phyloP scores from a whole-genome alignment of 2,329 filamentous ascomycete genomes.

The Scedosporium aurantiacum region DNA sequence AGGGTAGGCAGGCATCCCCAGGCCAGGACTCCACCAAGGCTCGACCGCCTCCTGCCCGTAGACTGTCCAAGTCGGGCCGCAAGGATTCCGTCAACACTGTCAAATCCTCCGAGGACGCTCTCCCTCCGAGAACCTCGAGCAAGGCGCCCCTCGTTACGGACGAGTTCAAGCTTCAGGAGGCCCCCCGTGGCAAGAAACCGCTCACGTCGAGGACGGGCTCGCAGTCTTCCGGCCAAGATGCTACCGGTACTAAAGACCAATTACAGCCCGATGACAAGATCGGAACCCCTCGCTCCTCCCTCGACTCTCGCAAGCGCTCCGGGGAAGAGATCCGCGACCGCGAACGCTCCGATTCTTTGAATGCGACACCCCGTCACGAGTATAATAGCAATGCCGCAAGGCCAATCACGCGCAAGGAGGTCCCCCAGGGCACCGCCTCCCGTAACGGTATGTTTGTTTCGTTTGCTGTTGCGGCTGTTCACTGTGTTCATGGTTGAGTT shows the following conservation, averaged over 20 bases:
- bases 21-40: constrained; percentile 41
- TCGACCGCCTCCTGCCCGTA: constrained; percentile 35
- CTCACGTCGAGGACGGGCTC: constrained; percentile 32
- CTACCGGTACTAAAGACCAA: not conserved
- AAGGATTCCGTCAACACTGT: constrained; percentile 16
- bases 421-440: constrained; percentile 28
- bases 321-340: constrained; percentile 4
- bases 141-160: constrained; percentile 32
- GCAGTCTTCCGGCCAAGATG: constrained; percentile 21
- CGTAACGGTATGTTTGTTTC: constrained; percentile 30
- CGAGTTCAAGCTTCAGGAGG: constrained; percentile 71
- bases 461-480: not conserved
- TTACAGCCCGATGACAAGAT: constrained; percentile 1
- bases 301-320: constrained; percentile 5
- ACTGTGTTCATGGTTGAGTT: not conserved
- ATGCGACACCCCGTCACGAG: not conserved
- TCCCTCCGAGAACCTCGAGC: constrained; percentile 20
- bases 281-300: constrained; percentile 4
- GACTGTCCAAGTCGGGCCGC: constrained; percentile 30
- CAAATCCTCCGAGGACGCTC: constrained; percentile 27
- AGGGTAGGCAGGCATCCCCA: constrained; percentile 45
- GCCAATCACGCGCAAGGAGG: constrained; percentile 54
- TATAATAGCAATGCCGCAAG: constrained; percentile 21
- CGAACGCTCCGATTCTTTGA: constrained; percentile 3
- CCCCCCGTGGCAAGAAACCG: constrained; percentile 52